Conservation (phyloP, 1,284 basidiomycete species). For the Coniophora puteana region DNA sequence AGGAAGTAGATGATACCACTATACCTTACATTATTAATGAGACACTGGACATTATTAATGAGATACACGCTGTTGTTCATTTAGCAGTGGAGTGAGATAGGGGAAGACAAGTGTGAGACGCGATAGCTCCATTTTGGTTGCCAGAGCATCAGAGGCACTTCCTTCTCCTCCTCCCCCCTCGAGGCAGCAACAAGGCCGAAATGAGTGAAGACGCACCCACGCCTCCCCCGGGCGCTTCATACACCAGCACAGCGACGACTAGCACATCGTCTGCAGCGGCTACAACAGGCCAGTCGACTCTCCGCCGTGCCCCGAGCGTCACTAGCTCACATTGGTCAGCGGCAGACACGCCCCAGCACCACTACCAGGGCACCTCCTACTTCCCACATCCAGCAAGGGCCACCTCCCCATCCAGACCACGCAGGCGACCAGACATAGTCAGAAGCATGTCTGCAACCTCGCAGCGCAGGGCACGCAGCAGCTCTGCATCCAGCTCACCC, state of each 20-base stretch:
- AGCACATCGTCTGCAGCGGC: slow-evolving; percentile 35
- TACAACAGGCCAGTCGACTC: slow-evolving; percentile 24
- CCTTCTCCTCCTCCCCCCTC: slow-evolving; percentile 12
- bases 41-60: neutral
- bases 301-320: slow-evolving; percentile 49
- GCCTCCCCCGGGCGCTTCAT: no score
- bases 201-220: no score
- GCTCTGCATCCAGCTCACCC: slow-evolving; percentile 55
- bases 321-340: slow-evolving; percentile 53
- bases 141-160: neutral
- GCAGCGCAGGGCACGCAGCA: slow-evolving; percentile 49
- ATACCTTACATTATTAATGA: neutral
- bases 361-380: slow-evolving; percentile 67
- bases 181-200: slow-evolving; percentile 13
- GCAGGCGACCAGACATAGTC: slow-evolving; percentile 36
- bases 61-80: neutral
- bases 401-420: slow-evolving; percentile 37
- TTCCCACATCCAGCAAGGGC: slow-evolving; percentile 36
- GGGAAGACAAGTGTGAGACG: neutral
- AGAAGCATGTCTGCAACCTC: slow-evolving; percentile 47
- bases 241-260: slow-evolving; percentile 28
- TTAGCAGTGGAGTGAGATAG: neutral
- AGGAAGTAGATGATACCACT: slow-evolving; percentile 33
- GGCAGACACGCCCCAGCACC: slow-evolving; percentile 56
- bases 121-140: neutral